These are phyloP conservation scores for Spatholobus suberectus DNA, from an alignment of 306 rosid genomes.

Conservation along the genomic window DNA sequence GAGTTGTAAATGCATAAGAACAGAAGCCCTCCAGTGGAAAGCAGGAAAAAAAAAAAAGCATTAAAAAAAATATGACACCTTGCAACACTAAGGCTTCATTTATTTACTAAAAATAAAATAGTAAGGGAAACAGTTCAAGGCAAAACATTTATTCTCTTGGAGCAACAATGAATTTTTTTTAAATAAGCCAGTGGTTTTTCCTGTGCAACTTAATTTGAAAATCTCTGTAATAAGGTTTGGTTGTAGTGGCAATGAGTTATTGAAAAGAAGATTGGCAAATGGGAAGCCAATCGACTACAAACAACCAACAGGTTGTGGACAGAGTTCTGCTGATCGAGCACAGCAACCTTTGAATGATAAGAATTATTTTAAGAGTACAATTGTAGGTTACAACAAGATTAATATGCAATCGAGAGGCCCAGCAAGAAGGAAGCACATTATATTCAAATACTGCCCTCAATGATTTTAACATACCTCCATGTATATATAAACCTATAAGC, in stretches of 20 bases:
- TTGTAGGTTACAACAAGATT: background rate
- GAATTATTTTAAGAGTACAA: background rate
- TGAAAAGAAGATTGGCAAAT: background rate
- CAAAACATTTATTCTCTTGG: background rate
- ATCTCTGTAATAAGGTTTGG: background rate
- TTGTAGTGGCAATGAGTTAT: background rate
- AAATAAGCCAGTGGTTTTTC: background rate
- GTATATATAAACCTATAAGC: background rate
- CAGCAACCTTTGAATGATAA: background rate
- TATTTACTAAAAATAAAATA: background rate
- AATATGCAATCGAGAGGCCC: background rate
- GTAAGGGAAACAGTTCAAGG: background rate
- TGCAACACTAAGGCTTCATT: background rate
- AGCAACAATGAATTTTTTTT: background rate
- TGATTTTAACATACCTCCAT: background rate
- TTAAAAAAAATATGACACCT: background rate
- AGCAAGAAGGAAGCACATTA: background rate
- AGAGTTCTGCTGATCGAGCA: background rate
- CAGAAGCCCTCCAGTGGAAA: background rate
- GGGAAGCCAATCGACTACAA: constrained; percentile 6
- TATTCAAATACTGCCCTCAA: background rate
- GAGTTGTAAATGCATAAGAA: background rate
- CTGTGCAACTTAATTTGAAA: background rate
- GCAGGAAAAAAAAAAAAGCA: background rate
- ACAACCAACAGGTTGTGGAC: background rate